Conservation (phyloP, 345 rosid genomes). For the Brassica incana region DNA sequence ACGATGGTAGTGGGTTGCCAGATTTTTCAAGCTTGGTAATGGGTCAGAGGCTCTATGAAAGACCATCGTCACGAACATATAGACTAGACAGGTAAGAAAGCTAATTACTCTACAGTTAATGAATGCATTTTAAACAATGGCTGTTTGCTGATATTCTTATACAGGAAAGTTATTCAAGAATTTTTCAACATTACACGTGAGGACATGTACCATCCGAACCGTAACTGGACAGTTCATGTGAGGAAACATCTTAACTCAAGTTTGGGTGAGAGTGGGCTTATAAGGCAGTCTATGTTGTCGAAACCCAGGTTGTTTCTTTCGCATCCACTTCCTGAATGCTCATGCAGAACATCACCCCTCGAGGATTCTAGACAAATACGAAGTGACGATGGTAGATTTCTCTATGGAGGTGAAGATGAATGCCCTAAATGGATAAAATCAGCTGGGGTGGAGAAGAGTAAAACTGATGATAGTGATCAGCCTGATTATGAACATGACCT, state of each 20-base stretch:
- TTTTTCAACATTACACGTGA: slow-evolving; percentile 60
- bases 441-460: slow-evolving; percentile 41
- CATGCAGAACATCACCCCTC: slow-evolving; percentile 66
- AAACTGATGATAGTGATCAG: slow-evolving; percentile 49
- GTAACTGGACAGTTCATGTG: slow-evolving; percentile 70
- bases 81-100: slow-evolving; percentile 78
- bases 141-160: slow-evolving; percentile 23
- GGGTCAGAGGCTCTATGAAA: slow-evolving; percentile 95
- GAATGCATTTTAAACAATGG: not conserved
- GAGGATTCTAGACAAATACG: slow-evolving; percentile 37
- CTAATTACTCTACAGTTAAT: slow-evolving; percentile 1
- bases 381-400: slow-evolving; percentile 48
- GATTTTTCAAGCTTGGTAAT: slow-evolving; percentile 96
- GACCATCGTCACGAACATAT: slow-evolving; percentile 80
- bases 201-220: slow-evolving; percentile 74
- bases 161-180: slow-evolving; percentile 71
- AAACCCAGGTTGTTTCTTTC: slow-evolving; percentile 75
- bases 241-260: slow-evolving; percentile 85
- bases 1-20: slow-evolving; percentile 83
- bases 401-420: slow-evolving; percentile 80
- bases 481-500: slow-evolving; percentile 59
- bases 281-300: slow-evolving; percentile 61
- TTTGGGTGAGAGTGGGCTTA: slow-evolving; percentile 71
- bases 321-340: slow-evolving; percentile 96
- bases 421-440: slow-evolving; percentile 94